A percentile compares a stretch with the other conserved stretches of the same genome.
phyloP scores from a whole-genome alignment of 1,284 basidiomycete species.

The Cryptococcus jaspeensis region DNA sequence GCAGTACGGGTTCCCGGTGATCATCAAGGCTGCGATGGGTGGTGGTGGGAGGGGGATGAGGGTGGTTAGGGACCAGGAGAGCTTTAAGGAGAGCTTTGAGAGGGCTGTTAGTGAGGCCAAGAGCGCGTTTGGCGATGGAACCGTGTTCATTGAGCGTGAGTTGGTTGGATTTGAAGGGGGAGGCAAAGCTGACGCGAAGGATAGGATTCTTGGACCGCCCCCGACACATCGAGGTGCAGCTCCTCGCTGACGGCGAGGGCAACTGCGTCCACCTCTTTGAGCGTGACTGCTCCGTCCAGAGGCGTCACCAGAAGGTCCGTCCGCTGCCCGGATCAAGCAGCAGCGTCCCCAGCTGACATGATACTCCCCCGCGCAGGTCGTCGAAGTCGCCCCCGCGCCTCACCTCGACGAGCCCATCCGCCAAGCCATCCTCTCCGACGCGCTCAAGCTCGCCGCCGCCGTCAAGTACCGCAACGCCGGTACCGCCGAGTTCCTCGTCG shows the following conservation, averaged over 20 bases:
- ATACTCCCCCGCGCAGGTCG: conserved; percentile 57
- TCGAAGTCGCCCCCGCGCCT: conserved; percentile 96
- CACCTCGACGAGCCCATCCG: conserved; percentile 89
- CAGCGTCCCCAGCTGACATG: neutral
- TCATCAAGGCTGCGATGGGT: conserved; percentile 98
- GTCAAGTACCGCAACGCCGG: conserved; percentile 96
- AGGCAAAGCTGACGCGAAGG: neutral
- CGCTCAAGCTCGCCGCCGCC: conserved; percentile 90
- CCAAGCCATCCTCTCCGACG: conserved; percentile 81
- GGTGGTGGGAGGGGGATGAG: conserved; percentile 99
- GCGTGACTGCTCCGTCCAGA: conserved; percentile 97
- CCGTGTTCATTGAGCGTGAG: conserved; percentile 91
- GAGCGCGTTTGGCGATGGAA: conserved; percentile 95
- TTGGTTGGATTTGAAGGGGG: conserved; percentile 6
- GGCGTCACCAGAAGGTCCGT: conserved; percentile 83
- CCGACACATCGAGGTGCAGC: conserved; percentile 95
- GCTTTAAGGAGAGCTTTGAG: conserved; percentile 87
- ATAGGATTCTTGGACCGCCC: conserved; percentile 85
- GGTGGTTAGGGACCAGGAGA: conserved; percentile 87
- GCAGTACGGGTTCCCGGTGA: conserved; percentile 94
- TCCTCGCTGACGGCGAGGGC: conserved; percentile 84
- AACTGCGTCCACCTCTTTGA: conserved; percentile 97
- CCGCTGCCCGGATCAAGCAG: neutral
- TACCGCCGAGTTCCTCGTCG: conserved; percentile 95
- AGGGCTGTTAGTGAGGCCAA: conserved; percentile 94